Evolutionary conservation across 1,139 yeast genomes (phyloP), one percentile per base, ranked within the genome.

Genomic region (Pichia sp.): DNA sequence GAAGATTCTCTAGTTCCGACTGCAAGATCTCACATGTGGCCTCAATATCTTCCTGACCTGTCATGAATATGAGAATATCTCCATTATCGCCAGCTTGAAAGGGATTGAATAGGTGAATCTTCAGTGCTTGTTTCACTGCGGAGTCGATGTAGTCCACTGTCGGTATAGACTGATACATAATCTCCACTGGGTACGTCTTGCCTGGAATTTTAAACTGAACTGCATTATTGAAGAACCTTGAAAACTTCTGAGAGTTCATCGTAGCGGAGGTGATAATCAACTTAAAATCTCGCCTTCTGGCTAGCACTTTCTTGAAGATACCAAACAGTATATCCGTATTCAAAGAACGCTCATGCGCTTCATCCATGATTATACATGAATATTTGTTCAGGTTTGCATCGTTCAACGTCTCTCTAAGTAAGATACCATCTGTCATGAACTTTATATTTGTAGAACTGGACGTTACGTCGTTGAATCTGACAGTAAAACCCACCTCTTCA

Each of bases 31-130:
- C 85, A 50, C 94, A 82, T 0, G 93, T 78, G 1, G 77, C 73
- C 51, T 87, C 96, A 36, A 91, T 87, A 59, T 91, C 98, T 56
- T 88, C 96, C 58, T 88, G 96, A 40, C 98, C 98, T 0, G 97
- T 88, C 94, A 91, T 82, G 52, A 91, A 91, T 9, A 88, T 88
- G 12, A 91, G 60, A 32, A 91, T 81, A 58, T 91, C 97, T 10
- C 97, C 96, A 19, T 76, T 75, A 32, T 73, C 74, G 6, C 28
- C 28, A 5, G n/a, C 13, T 14, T 21, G 16, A 16, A 23, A 24
- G 10, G 26, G 21, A 16, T 83, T 55, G n/a, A 51, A 46, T 22
- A 55, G 26, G 60, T 91, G 97, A 2, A 88, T 72, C 3, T 83
- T 74, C 27, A 86, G 62, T 0, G 86, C 78, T 54, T 86, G 94